Conservation (phyloP, 345 rosid genomes). For the Pelargonium nanum region DNA sequence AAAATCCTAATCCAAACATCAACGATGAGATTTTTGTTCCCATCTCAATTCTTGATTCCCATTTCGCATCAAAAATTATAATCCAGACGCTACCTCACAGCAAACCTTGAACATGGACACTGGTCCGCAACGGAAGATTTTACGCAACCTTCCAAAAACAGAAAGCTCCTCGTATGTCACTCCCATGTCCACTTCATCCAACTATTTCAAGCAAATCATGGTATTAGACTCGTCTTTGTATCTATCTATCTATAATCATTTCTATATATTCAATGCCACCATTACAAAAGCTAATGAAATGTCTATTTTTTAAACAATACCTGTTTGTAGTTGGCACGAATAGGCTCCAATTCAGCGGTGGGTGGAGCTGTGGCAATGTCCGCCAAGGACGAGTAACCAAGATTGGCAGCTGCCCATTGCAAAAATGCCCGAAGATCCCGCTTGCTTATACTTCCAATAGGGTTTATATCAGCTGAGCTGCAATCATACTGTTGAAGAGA, state of each 20-base stretch:
- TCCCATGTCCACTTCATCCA: slow-evolving; percentile 87
- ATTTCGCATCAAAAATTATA: background rate
- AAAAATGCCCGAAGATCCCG: slow-evolving; percentile 75
- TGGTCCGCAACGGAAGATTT: slow-evolving; percentile 82
- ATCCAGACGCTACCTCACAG: background rate
- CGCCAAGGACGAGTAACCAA: slow-evolving; percentile 79
- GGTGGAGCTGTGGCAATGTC: slow-evolving; percentile 97
- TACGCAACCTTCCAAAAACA: slow-evolving; percentile 68
- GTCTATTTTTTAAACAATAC: slow-evolving; percentile 16
- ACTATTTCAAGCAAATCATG: slow-evolving; percentile 32
- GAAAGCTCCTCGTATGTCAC: slow-evolving; percentile 94
- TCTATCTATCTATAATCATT: background rate
- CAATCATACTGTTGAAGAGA: slow-evolving; percentile 69
- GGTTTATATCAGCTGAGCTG: slow-evolving; percentile 93
- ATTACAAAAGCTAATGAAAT: no score
- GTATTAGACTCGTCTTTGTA: no score
- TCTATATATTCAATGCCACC: no score
- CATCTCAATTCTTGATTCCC: background rate
- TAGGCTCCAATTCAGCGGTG: slow-evolving; percentile 91
- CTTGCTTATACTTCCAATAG: slow-evolving; percentile 91
- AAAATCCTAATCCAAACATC: no score
- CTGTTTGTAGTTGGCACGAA: slow-evolving; percentile 85
- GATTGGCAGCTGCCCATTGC: slow-evolving; percentile 79
- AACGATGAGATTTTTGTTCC: no score
- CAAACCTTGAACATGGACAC: slow-evolving; percentile 95